Base-by-base conservation (phyloP, 2,329 filamentous ascomycete species). In the Sarocladiaceae sp. region DNA sequence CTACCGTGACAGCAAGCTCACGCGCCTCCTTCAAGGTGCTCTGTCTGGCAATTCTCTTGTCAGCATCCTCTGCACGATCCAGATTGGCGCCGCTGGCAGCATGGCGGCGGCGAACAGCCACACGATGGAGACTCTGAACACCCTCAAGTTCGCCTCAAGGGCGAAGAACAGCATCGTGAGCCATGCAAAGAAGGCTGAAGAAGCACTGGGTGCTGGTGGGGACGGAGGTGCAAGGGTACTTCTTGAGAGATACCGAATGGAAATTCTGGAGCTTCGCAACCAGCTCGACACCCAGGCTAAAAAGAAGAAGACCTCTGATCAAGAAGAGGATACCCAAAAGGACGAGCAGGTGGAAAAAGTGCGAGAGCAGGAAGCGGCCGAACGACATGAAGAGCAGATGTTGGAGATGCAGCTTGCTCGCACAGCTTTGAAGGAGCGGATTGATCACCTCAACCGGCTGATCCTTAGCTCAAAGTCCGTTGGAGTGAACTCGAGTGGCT, bases 81-180 rank as follows among this genome's bases (percentile, higher is more conserved):
- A 95, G 58, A 84, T 94, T 35, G 88, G 88, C n/a, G 74, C 85
- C 2, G 77, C 80, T 11, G 83, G 85, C 18, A 89, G 80, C 55
- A 73, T 78, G 7, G 85, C 87, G 2, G 67, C 81, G 3, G 76
- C 82, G 16, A 84, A 80, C 54, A 86, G 76, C 18, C 88, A 96
- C 56, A 88, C 85, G 0, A 78, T 79, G 15, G 93, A 98, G 66
- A 97, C 91, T 0, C 68, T 98, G 45, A 98, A 95, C 61, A 98
- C 93, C 0, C 72, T 98, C 49, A 98, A 97, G 57, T 98, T 98
- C 59, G 93, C 93, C 2, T 93, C 90, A 10, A 80, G 93, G 55
- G 93, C 93, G 34, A 96, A 95, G 73, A 98, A 98, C 66, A 98
- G 85, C 60, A 95, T 98, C 57, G 84, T 97, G 59, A 96, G 89